phyloP scores from a whole-genome alignment of 768 basidiomycete species.

The Trametopsis cervina region DNA sequence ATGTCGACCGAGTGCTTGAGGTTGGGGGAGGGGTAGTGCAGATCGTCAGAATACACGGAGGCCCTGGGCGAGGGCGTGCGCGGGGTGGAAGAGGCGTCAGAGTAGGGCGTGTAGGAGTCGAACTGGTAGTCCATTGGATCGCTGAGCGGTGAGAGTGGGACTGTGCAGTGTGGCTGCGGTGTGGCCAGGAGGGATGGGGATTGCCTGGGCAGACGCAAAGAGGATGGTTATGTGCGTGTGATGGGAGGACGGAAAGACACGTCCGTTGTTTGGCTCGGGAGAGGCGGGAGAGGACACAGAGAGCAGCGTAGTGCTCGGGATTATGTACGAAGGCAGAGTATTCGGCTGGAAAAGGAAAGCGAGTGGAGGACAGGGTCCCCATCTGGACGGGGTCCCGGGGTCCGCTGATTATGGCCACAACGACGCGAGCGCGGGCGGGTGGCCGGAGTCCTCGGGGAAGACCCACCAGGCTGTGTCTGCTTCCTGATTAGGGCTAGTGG shows the following conservation, averaged over 20 bases:
- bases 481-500: slow-evolving; percentile 6
- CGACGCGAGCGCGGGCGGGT: slow-evolving; percentile 1
- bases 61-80: slow-evolving; percentile 65
- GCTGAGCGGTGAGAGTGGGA: slow-evolving; percentile 10
- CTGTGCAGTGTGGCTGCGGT: slow-evolving; percentile 13
- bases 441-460: slow-evolving; percentile 4
- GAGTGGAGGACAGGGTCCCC: slow-evolving; percentile 5
- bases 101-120: slow-evolving; percentile 59
- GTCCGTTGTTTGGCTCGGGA: background rate
- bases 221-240: background rate
- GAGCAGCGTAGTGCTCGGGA: background rate
- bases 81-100: slow-evolving; percentile 56
- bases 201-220: background rate
- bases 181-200: slow-evolving; percentile 12
- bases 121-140: slow-evolving; percentile 41
- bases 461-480: slow-evolving; percentile 8
- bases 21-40: slow-evolving; percentile 27
- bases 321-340: background rate
- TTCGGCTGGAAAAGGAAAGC: slow-evolving; percentile 7
- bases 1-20: slow-evolving; percentile 37
- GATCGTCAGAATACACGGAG: slow-evolving; percentile 28
- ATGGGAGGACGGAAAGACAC: background rate
- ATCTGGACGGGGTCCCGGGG: background rate
- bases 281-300: background rate
- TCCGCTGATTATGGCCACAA: background rate